Base-by-base conservation (phyloP, 345 rosid species). In the Linum tenue region DNA sequence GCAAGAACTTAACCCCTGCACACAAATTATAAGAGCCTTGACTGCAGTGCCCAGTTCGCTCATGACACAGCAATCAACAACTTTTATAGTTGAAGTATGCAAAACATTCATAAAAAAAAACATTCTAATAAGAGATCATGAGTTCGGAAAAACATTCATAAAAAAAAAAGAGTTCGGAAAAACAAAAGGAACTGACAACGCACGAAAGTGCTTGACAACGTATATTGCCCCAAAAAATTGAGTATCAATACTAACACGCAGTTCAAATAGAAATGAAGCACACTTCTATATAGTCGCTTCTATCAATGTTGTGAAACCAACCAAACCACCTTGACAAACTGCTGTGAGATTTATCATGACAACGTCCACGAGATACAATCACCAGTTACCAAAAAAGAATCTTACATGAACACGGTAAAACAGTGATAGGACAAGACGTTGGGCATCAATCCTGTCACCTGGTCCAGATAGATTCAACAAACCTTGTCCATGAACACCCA, bases 401-500 rank as follows among this genome's bases (percentile, higher is more conserved):
- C 79, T 91, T 84, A 95, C 98, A 81, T 89, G 86, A 67, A 95
- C 85, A 60, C 87, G 81, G 75, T 95, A 95, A 78, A 95, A 95
- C 63, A 95, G 85, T 36, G 94, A 89, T 60, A 95, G 81, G 80
- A 95, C 96, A 75, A 95, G 77, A 56, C 94, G 91, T 61, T 91
- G 98, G 64, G 99, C 99, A 80, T 91, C 97, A 59, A 95, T 91
- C 42, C 75, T 66, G 78, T 95, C 86, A 60, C 98, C 99, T 43
- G 85, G 85, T 65, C 98, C 99, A 8, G 99, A 84, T 70, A 95
- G 73, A 84, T 91, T 89, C 83, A 95, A 76, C 40, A 89, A 76
- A 75, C 99, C 99, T 81, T 95, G 99, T 62, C 99, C 99, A 71
- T 82, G 94, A 79, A 95, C 91, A 74, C 86, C 99, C 69, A 95